phyloP scores from a whole-genome alignment of 1,284 basidiomycete species.

The Cryptococcus maquisensis region DNA sequence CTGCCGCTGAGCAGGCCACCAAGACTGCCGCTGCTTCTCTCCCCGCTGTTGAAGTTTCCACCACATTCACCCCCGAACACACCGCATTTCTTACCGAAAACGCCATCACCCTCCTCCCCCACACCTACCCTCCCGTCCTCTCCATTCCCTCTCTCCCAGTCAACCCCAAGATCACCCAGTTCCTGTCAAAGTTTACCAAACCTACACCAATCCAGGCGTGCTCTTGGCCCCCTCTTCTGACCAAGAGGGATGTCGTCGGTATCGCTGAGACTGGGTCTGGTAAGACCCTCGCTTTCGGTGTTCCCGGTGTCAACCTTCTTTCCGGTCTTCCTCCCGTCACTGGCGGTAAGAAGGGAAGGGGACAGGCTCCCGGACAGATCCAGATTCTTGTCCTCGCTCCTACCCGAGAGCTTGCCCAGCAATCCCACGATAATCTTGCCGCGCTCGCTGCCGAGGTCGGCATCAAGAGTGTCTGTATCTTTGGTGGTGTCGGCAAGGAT shows the following conservation, averaged over 20 bases:
- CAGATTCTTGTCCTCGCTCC: constrained; percentile 85
- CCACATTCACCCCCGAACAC: constrained; percentile 50
- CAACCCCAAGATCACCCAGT: constrained; percentile 59
- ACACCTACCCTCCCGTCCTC: constrained; percentile 64
- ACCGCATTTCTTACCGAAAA: constrained; percentile 66
- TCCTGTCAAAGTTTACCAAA: constrained; percentile 69
- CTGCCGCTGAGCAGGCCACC: constrained; percentile 16
- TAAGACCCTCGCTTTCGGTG: constrained; percentile 94
- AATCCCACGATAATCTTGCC: constrained; percentile 82
- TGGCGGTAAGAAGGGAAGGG: constrained; percentile 35
- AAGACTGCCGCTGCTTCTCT: constrained; percentile 22
- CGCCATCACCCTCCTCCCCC: constrained; percentile 65
- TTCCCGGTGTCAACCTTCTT: constrained; percentile 67
- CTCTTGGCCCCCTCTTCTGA: constrained; percentile 85
- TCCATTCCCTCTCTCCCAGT: constrained; percentile 69
- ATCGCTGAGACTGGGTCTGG: constrained; percentile 97
- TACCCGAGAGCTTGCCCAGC: constrained; percentile 89
- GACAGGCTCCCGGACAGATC: constrained; percentile 51
- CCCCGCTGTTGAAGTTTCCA: constrained; percentile 15
- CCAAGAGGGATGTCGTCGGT: constrained; percentile 83
- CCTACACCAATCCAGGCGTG: constrained; percentile 96
- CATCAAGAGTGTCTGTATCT: constrained; percentile 78
- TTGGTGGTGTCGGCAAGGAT: constrained; percentile 86
- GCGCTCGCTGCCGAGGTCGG: constrained; percentile 71
- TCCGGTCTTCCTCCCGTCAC: constrained; percentile 27